phyloP scores from a whole-genome alignment of 1,139 yeast species.

The Eremothecium sinecaudum region DNA sequence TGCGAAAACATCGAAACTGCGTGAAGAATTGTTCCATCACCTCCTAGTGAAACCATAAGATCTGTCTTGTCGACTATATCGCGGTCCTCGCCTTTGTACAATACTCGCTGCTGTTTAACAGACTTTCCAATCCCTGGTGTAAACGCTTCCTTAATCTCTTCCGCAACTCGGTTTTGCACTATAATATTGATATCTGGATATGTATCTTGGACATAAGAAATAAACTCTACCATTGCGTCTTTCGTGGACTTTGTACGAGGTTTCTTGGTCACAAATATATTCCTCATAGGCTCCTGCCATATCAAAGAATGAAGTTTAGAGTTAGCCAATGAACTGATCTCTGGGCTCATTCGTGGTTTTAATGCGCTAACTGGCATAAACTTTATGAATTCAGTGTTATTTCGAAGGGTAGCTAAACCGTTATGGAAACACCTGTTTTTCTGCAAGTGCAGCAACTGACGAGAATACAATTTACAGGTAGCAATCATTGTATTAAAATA shows the following conservation, averaged over 20 bases:
- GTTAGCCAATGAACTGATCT: conserved; percentile 29
- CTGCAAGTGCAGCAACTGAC: too few relatives aligned
- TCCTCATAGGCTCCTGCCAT: conserved; percentile 50
- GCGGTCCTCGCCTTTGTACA: conserved; percentile 50
- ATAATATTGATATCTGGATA: conserved; percentile 69
- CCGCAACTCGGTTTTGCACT: conserved; percentile 67
- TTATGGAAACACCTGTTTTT: too few relatives aligned
- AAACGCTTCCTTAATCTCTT: conserved; percentile 48
- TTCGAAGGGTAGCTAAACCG: too few relatives aligned
- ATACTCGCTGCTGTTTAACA: conserved; percentile 28
- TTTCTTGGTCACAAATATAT: conserved; percentile 72
- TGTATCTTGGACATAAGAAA: conserved; percentile 42
- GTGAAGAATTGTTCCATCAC: conserved; percentile 86
- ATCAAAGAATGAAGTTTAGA: conserved; percentile 42
- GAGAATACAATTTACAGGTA: too few relatives aligned
- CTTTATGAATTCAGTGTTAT: neutral
- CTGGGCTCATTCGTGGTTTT: neutral
- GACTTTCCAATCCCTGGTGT: conserved; percentile 24
- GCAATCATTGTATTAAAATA: too few relatives aligned
- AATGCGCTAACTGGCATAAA: neutral
- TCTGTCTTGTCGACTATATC: conserved; percentile 55
- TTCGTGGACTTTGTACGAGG: conserved; percentile 67
- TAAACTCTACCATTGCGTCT: conserved; percentile 56
- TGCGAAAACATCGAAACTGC: conserved; percentile 60
- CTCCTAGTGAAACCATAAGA: conserved; percentile 77